A percentile compares a stretch with the other conserved stretches of the same genome.
Evolutionary conservation across 371 early-diverging fungal species (phyloP).

Genomic region (Gilbertella persicaria): DNA sequence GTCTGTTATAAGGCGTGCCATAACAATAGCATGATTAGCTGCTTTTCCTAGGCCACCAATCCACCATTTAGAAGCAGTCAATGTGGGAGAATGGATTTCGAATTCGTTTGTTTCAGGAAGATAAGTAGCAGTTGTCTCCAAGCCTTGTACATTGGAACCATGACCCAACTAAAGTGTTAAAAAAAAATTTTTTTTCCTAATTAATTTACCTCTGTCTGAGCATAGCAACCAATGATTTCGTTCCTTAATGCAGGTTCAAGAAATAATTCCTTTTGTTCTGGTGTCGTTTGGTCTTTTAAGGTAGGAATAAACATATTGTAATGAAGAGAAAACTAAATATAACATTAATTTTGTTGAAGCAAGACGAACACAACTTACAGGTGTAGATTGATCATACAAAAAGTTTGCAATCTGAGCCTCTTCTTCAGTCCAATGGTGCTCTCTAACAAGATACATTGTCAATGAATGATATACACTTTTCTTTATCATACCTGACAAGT

Average conservation of each 20-base stretch:
- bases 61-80: conserved; percentile 90
- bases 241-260: conserved; percentile 71
- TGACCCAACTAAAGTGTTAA: conserved; percentile 52
- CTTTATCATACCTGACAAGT: conserved; percentile 37
- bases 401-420: conserved; percentile 41
- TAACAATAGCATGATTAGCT: conserved; percentile 84
- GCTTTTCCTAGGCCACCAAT: conserved; percentile 75
- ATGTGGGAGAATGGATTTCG: conserved; percentile 80
- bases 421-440: conserved; percentile 44
- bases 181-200: neutral
- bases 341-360: neutral
- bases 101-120: conserved; percentile 79
- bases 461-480: no score
- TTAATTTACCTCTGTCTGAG: conserved; percentile 69
- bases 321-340: conserved; percentile 47
- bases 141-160: conserved; percentile 81
- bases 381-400: conserved; percentile 43
- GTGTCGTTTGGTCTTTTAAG: conserved; percentile 71
- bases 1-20: conserved; percentile 81
- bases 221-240: conserved; percentile 84
- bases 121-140: conserved; percentile 91
- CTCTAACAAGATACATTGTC: conserved; percentile 12
- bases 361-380: conserved; percentile 30
- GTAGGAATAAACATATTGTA: conserved; percentile 81
- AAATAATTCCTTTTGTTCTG: conserved; percentile 78